phyloP scores from a whole-genome alignment of 2,329 filamentous ascomycete genomes.

The Fusarium coicis region DNA sequence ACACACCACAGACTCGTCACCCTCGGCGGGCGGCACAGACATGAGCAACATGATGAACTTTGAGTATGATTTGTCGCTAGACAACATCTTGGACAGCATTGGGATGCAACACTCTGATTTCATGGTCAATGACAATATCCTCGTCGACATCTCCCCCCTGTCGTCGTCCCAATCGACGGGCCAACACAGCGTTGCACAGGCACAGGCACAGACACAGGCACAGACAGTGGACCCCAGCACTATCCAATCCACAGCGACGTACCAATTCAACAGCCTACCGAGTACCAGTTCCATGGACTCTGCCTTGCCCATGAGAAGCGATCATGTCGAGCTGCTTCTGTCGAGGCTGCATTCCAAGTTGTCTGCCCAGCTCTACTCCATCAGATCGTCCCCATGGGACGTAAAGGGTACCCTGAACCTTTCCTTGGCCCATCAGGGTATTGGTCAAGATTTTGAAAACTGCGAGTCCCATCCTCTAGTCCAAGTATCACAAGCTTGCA shows the following conservation, averaged over 20 bases:
- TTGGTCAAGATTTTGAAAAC: neutral
- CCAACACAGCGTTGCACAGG: neutral
- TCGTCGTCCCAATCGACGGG: neutral
- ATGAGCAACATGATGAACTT: neutral
- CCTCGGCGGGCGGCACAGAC: neutral
- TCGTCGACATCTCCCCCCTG: neutral
- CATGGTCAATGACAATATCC: neutral
- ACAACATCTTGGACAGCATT: neutral
- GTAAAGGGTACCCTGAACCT: slow-evolving; percentile 64
- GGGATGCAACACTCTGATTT: neutral
- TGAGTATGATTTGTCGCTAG: neutral
- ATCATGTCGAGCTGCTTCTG: neutral
- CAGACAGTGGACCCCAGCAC: neutral
- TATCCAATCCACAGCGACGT: neutral
- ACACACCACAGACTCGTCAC: neutral
- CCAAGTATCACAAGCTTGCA: slow-evolving; percentile 1
- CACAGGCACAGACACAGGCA: neutral
- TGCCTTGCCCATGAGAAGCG: neutral
- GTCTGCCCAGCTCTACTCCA: slow-evolving; percentile 2
- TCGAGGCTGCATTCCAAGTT: neutral
- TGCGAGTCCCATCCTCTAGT: slow-evolving; percentile 3
- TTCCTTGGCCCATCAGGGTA: slow-evolving; percentile 54
- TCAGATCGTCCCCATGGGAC: neutral
- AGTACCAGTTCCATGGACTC: neutral
- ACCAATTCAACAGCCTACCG: neutral